Conservation (phyloP, 495 filamentous ascomycete species). For the Neurospora sp. region DNA sequence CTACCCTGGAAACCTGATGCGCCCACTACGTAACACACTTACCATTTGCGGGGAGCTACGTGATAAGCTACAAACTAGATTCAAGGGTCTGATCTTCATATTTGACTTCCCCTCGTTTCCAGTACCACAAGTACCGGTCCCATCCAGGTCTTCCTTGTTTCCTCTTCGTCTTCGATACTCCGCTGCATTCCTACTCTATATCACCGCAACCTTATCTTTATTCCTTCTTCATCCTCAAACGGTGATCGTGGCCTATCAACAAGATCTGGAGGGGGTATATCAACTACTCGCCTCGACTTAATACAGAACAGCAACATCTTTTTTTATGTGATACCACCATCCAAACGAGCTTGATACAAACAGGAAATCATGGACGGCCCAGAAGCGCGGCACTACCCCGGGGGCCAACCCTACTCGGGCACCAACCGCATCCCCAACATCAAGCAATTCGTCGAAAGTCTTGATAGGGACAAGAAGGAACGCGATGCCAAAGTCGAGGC, state of each 20-base stretch:
- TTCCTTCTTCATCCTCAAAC: background rate
- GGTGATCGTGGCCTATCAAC: background rate
- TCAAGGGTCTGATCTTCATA: background rate
- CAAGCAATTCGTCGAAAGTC: conserved; percentile 65
- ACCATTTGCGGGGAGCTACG: background rate
- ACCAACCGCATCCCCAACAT: conserved; percentile 77
- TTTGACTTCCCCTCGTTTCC: background rate
- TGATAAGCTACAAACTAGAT: background rate
- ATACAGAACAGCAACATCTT: background rate
- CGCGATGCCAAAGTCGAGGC: conserved; percentile 59
- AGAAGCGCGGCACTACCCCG: conserved; percentile 9
- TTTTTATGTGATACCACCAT: background rate
- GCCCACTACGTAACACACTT: background rate
- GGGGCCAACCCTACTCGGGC: conserved; percentile 50
- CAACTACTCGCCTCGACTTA: background rate
- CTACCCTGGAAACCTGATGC: background rate
- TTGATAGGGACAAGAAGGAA: conserved; percentile 69
- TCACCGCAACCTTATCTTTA: background rate
- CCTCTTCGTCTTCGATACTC: background rate
- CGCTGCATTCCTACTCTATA: background rate
- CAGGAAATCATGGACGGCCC: background rate
- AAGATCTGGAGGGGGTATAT: background rate
- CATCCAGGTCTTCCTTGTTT: background rate
- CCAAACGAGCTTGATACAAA: background rate
- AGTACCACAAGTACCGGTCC: background rate